Evolutionary conservation across 2,329 filamentous ascomycete genomes (phyloP).

Genomic region (Epichloe festucae): DNA sequence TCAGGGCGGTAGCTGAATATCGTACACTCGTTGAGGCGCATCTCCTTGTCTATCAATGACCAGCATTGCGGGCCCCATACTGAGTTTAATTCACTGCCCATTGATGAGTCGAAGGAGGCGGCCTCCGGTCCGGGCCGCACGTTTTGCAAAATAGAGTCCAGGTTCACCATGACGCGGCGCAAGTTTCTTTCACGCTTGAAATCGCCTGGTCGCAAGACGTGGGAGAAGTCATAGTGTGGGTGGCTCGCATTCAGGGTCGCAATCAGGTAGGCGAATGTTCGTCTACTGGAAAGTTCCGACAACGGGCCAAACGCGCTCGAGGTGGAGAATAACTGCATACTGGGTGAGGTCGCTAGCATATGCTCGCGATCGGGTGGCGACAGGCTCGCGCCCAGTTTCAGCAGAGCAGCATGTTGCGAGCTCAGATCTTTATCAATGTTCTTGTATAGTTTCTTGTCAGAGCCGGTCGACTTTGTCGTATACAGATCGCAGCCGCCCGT

Average conservation of each 20-base stretch:
- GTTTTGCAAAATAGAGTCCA: constrained; percentile 80
- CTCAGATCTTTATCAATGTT: constrained; percentile 86
- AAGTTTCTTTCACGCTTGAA: constrained; percentile 77
- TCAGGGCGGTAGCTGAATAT: constrained; percentile 83
- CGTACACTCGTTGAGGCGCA: constrained; percentile 78
- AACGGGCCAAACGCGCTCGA: constrained; percentile 87
- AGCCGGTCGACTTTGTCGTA: constrained; percentile 89
- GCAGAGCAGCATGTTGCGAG: constrained; percentile 76
- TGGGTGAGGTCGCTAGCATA: constrained; percentile 53
- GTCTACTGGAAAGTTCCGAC: constrained; percentile 74
- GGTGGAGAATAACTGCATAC: constrained; percentile 50
- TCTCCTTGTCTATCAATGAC: constrained; percentile 85
- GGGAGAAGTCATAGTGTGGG: constrained; percentile 85
- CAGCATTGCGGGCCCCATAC: constrained; percentile 86
- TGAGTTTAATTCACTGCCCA: constrained; percentile 37
- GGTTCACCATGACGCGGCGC: constrained; percentile 68
- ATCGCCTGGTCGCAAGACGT: constrained; percentile 76
- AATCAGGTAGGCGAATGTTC: constrained; percentile 91
- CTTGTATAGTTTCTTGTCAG: constrained; percentile 95
- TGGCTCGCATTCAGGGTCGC: constrained; percentile 94
- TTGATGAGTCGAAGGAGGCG: constrained; percentile 27
- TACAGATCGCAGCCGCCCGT: constrained; percentile 92
- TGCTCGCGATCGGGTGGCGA: constrained; percentile 69
- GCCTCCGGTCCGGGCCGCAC: constrained; percentile 53
- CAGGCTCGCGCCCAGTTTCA: constrained; percentile 75